Conservation (phyloP, 192 early-diverging fungal genomes). For the Tieghemiomyces parasiticus region DNA sequence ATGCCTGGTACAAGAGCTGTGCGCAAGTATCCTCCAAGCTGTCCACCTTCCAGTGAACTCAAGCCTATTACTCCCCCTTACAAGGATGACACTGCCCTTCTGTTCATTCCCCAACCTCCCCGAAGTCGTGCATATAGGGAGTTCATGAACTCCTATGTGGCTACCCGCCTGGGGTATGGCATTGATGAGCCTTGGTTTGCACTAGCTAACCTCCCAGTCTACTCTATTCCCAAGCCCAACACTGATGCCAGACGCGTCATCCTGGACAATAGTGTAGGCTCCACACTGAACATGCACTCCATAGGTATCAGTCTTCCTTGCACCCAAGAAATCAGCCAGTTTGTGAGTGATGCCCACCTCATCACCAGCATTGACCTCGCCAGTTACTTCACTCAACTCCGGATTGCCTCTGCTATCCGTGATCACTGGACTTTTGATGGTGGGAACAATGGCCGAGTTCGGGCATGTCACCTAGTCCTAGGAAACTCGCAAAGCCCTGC, state of each 20-base stretch:
- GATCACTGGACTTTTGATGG: constrained; percentile 14
- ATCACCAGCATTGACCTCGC: constrained; percentile 11
- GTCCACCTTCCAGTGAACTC: constrained; percentile 12
- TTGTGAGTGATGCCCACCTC: constrained; percentile 9
- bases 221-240: constrained; percentile 13
- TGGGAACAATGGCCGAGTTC: background rate
- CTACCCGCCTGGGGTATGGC: constrained; percentile 10
- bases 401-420: background rate
- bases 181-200: constrained; percentile 14
- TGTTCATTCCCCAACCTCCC: constrained; percentile 11
- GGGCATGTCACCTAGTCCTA: too few relatives aligned
- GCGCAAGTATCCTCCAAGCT: too few relatives aligned
- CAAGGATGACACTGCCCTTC: background rate
- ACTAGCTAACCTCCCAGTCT: constrained; percentile 11
- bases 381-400: constrained; percentile 10
- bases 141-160: background rate
- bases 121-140: constrained; percentile 5
- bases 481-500: constrained; percentile 16
- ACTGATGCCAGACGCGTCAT: constrained; percentile 6
- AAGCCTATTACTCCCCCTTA: constrained; percentile 14
- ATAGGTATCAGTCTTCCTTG: background rate
- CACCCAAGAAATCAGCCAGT: background rate
- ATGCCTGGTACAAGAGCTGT: too few relatives aligned
- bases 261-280: constrained; percentile 3
- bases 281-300: background rate